Evolutionary conservation across 768 basidiomycete genomes (phyloP).

Genomic region (Daedalea quercina): DNA sequence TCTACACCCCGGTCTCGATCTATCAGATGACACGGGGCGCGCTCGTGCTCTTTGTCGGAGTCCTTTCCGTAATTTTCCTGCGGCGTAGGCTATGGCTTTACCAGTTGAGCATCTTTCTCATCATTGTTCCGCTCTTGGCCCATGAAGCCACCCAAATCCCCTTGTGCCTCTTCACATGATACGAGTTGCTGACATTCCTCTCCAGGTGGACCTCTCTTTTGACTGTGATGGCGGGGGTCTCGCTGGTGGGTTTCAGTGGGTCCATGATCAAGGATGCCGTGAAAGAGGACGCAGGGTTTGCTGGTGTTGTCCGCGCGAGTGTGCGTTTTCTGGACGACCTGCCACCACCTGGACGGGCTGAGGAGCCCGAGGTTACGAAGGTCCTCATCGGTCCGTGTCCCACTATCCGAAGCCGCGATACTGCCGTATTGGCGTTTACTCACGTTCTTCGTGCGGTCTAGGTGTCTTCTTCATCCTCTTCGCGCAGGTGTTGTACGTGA

Average conservation of each 20-base stretch:
- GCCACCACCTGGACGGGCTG: conserved; percentile 37
- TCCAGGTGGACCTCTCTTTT: conserved; percentile 84
- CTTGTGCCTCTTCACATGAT: too few species aligned
- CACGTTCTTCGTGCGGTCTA: conserved; percentile 21
- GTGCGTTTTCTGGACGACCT: conserved; percentile 25
- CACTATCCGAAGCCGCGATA: neutral
- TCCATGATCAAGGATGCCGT: conserved; percentile 76
- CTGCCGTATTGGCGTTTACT: conserved; percentile 6
- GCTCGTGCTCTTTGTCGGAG: conserved; percentile 88
- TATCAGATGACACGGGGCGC: conserved; percentile 96
- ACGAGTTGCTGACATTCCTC: conserved; percentile 11
- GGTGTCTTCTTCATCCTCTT: conserved; percentile 90
- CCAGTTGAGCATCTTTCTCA: conserved; percentile 46
- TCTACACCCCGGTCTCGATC: conserved; percentile 95
- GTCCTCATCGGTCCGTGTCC: conserved; percentile 61
- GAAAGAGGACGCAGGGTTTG: conserved; percentile 28
- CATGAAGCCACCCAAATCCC: conserved; percentile 1
- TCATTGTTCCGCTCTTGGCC: conserved; percentile 8
- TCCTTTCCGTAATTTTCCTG: conserved; percentile 89
- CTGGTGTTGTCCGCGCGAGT: conserved; percentile 14
- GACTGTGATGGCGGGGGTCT: conserved; percentile 82
- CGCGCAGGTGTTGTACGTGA: conserved; percentile 85
- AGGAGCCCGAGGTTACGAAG: conserved; percentile 57
- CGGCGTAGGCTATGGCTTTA: conserved; percentile 79
- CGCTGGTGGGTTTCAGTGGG: conserved; percentile 82